Base-by-base conservation (phyloP, 2,329 filamentous ascomycete species). In the Fusarium secorum region DNA sequence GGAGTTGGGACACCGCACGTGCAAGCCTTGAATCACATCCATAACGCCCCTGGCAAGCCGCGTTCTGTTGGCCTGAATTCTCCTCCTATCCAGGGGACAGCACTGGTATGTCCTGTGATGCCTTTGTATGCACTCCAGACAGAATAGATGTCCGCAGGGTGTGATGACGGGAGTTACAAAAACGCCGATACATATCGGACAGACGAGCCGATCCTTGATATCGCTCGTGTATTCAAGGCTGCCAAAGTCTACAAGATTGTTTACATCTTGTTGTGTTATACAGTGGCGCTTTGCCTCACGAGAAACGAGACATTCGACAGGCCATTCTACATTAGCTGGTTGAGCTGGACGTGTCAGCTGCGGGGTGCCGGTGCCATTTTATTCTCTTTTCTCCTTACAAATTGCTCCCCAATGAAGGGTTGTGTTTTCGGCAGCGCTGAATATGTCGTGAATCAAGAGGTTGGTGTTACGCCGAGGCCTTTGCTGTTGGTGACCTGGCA, bases 341-440 rank as follows among this genome's bases (percentile, higher is more conserved):
- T 26, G 48, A 8, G 48, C 22, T 51, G 13, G 17, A 18, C 5
- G 5, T 32, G 15, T 22, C 15, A 48, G 28, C 26, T 17, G 7
- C 4, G 10, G 20, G 10, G 11, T 6, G 3, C 4, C 6, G 6
- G 9, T 11, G 18, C 6, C 3, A 14, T 11, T 5, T 5, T 10
- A 14, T 39, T 3, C 11, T 14, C 5, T 15, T 9, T 24, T 11
- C 11, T 24, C 5, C 45, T 48, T 32, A 51, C 48, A 33, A 11
- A 33, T 20, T 26, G 48, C 6, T 8, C 5, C 32, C 48, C 48
- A 35, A 13, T 35, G 30, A 4, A 35, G 1, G 2, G 22, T 35
- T 22, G 45, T 32, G 15, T 32, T 9, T 7, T 3, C 45, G 11
- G 0, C 28, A 11, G 26, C 10, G 11, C 45, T 9, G 2, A 48